Base-by-base conservation (phyloP, 768 basidiomycete species). In the Termitomyces sp. region DNA sequence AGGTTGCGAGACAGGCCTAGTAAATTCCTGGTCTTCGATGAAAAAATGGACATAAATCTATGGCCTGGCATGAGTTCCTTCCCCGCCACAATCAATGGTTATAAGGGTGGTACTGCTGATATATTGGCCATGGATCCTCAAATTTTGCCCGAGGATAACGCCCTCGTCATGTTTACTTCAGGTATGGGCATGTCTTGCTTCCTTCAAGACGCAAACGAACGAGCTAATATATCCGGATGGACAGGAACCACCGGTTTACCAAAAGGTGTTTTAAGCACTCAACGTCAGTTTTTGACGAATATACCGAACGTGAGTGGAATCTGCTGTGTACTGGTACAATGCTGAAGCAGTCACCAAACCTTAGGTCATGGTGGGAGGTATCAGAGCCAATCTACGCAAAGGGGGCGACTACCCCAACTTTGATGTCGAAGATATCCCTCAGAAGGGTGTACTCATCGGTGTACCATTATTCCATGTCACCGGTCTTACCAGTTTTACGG, bases 391-490 rank as follows among this genome's bases (percentile, higher is more conserved):
- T 3, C 68, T 86, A 59, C 75, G 85, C 56, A 71, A 75, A 54
- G 82, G 84, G 17, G 80, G 79, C 17, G 71, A 75, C 50, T 72
- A 78, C 36, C 72, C 64, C 76, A 17, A 68, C 61, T n/a, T 66
- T 73, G 29, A 70, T 12, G 59, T 71, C 25, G 72, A 71, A 43
- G 65, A 70, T n/a, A 76, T 72, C 10, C 79, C 79, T 38, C 83
- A 83, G 67, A 80, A 77, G 60, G 83, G 79, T 31, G 68, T 78
- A 20, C 75, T 87, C 50, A 73, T 88, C 51, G 74, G 81, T n/a
- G 84, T 87, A 8, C 88, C 88, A 3, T 73, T 90, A 17, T 88
- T 90, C 72, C 87, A 89, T 70, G 86, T 86, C 34, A 85, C 84
- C 6, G 86, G 84, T 2, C 77, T 72, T 11, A 84, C 82, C 4